Percentiles rank a stretch among this genome's conserved stretches.
Evolutionary conservation across 2,329 filamentous ascomycete species (phyloP).

Genomic region (Penicillium palitans): DNA sequence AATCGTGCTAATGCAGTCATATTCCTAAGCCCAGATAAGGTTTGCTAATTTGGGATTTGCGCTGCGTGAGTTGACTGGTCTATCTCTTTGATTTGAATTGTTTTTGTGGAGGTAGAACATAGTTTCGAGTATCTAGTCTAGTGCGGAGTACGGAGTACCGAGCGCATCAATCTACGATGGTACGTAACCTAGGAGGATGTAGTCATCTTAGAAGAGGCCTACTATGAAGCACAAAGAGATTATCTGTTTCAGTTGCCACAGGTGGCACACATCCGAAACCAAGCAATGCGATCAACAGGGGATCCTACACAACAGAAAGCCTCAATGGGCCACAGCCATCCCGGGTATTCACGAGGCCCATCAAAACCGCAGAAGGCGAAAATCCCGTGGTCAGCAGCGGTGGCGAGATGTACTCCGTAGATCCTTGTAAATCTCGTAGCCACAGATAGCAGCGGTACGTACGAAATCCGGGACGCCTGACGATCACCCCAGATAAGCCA

Average conservation of each 20-base stretch:
- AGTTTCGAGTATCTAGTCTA: background rate
- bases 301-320: background rate
- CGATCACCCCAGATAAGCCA: slow-evolving; percentile 16
- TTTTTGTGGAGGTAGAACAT: background rate
- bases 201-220: background rate
- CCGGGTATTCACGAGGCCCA: background rate
- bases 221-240: background rate
- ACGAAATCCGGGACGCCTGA: slow-evolving; percentile 4
- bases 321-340: background rate
- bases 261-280: background rate
- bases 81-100: background rate
- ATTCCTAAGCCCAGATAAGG: slow-evolving; percentile 9
- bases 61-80: background rate
- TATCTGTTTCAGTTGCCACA: slow-evolving; percentile 1
- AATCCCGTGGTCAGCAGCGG: background rate
- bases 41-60: slow-evolving; percentile 8
- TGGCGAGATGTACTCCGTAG: slow-evolving; percentile 12
- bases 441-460: slow-evolving; percentile 12
- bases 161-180: background rate
- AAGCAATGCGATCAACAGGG: slow-evolving; percentile 1
- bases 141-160: background rate
- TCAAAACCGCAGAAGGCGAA: background rate
- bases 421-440: slow-evolving; percentile 1
- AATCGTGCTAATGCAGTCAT: slow-evolving; percentile 18
- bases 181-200: background rate